Evolutionary conservation across 352 stramenopile genomes (phyloP), one percentile per base, ranked within the genome.

Genomic region (Pythium apleroticum): DNA sequence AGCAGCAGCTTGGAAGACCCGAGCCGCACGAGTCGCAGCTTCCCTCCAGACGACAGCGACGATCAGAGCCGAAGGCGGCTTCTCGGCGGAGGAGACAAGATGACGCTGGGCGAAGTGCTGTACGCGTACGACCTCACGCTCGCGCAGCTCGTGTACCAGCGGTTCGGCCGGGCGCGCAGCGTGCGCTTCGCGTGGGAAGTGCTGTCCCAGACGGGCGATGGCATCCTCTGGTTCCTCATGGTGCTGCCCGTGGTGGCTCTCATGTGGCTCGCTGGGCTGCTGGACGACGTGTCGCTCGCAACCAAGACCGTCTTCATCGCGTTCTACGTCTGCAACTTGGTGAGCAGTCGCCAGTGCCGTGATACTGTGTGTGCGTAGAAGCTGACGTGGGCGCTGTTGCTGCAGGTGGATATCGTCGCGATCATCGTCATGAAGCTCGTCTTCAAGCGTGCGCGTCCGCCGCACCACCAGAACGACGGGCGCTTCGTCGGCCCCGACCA

Each of bases 401-500:
- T 59, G 17, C 66, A 88, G 66, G 77, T 92, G 24, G 86, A 95
- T 60, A 82, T 95, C 56, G 69, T 92, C 24, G 74, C 76, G 41
- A 95, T 93, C 61, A 84, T 93, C 66, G 56, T 91, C 53, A 74
- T 95, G 35, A 95, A 95, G 67, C 49, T 82, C 15, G 52, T 86
- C 28, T 90, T 92, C 67, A 87, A 86, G 59, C 86, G 86, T 52
- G 63, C 82, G 14, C 77, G 86, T 0, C 86, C 86, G 30, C 81
- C 81, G n/a, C 88, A 92, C 61, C 86, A 95, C 69, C 61, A 80
- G 37, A 75, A 71, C 45, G 84, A 95, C 60, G 66, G 79, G 45
- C 81, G 86, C 39, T 95, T 95, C 57, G 81, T 92, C 28, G 86
- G 86, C 0, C 84, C 86, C 0, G 86, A 95, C 69, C 79, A 95